Evolutionary conservation across 2,329 filamentous ascomycete species (phyloP).

Genomic region (Phaeophleospora eucalypticola): DNA sequence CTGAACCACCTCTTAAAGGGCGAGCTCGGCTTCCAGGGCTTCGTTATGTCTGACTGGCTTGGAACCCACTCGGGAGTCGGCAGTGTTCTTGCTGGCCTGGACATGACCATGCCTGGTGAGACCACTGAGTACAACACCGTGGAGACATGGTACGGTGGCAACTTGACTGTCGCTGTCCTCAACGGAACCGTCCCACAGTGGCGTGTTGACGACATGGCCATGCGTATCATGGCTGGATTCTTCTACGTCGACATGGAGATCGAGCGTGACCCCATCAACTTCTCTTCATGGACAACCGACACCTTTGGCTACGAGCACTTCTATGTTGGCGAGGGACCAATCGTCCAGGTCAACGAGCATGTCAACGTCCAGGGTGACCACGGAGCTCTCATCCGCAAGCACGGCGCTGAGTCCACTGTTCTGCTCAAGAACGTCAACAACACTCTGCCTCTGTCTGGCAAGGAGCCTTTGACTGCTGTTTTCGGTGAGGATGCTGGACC

Average conservation of each 20-base stretch:
- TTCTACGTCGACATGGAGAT: conserved; percentile 50
- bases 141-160: conserved; percentile 53
- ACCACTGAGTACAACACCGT: conserved; percentile 67
- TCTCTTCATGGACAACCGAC: conserved; percentile 43
- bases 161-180: conserved; percentile 31
- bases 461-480: conserved; percentile 46
- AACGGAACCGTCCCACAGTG: conserved; percentile 31
- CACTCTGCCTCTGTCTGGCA: conserved; percentile 48
- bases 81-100: conserved; percentile 29
- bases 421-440: conserved; percentile 62
- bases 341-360: conserved; percentile 66
- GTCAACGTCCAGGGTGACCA: conserved; percentile 76
- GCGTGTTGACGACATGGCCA: conserved; percentile 33
- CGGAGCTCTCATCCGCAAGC: conserved; percentile 64
- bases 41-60: conserved; percentile 49
- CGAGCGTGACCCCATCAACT: conserved; percentile 42
- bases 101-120: conserved; percentile 52
- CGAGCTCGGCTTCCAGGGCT: conserved; percentile 46
- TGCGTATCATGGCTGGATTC: conserved; percentile 37
- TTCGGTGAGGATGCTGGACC: conserved; percentile 50
- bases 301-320: conserved; percentile 66
- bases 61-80: conserved; percentile 36
- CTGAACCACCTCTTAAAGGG: conserved; percentile 64
- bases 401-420: conserved; percentile 50
- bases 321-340: conserved; percentile 54